Base-by-base conservation (phyloP, 768 basidiomycete species). In the Lactarius evosmus region DNA sequence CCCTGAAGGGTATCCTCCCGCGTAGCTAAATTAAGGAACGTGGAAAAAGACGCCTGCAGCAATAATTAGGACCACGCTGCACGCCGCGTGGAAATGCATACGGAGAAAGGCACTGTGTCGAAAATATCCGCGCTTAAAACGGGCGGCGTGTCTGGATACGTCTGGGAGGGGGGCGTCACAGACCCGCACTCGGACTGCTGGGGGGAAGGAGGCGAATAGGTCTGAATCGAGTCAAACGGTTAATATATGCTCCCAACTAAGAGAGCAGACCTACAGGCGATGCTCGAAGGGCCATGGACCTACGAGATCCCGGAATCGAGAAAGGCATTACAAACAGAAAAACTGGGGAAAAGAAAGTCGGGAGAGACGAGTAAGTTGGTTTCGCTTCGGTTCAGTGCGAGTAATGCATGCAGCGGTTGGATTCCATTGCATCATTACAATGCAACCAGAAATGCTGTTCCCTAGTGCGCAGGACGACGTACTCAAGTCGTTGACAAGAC, bases 21-120 rank as follows among this genome's bases (percentile, higher is more conserved):
- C 2, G 29, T 27, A 7, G 55, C 22, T 14, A 64, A 22, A n/a
- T 59, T 30, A 9, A 69, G 53, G 41, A 63, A 64, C 7, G 59
- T 61, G 9, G 68, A 63, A 49, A 69, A 69, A 1, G 68, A 69
- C 27, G 62, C 68, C 68, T 69, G n/a, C 4, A 27, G 41, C 32
- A 27, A 29, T 55, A 7, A 51, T 58, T 5, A 60, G 50, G 25
- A n/a, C 22, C 44, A 44, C n/a, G 32, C 56, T 9, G 46, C 25
- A 52, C 25, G 44, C n/a, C 34, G 7, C 9, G 38, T 16, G 29
- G n/a, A 17, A 40, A 11, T 46, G 40, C 62, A 11, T 55, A 70
- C 69, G 33, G 69, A 70, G 59, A 70, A 70, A 16, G 69, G 69
- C 25, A 58, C 61, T 27, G 67, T 41, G 44, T 70, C 69, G 36